phyloP scores from a whole-genome alignment of 192 early-diverging fungal species.

The Backusella sp. region DNA sequence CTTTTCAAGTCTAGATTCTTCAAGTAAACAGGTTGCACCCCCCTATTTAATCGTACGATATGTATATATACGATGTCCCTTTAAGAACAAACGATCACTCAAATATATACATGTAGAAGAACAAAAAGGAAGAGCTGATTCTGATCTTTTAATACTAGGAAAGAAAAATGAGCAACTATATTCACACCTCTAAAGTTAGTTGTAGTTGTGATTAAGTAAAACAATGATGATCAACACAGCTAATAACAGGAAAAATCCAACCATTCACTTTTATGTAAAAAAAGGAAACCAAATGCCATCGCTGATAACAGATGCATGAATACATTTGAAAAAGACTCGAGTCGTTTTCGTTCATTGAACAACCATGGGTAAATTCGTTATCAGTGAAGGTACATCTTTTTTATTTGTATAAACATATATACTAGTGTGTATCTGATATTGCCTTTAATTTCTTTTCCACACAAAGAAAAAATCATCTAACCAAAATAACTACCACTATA shows the following conservation, averaged over 20 bases:
- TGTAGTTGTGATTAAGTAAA: not conserved
- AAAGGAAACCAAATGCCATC: not conserved
- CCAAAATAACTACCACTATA: not conserved
- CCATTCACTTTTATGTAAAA: not conserved
- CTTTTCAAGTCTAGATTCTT: not conserved
- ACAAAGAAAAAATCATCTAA: not conserved
- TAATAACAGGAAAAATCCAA: not conserved
- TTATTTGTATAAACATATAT: not conserved
- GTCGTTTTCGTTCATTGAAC: not conserved
- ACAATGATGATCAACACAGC: not conserved
- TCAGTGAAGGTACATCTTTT: not conserved
- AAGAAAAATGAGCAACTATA: not conserved
- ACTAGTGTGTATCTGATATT: not conserved
- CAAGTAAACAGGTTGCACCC: not conserved
- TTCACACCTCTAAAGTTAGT: too few species aligned
- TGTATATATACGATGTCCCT: not conserved
- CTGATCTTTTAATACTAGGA: not conserved
- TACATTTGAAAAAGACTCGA: not conserved
- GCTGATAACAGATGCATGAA: not conserved
- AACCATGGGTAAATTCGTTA: too few species aligned
- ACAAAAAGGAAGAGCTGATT: not conserved
- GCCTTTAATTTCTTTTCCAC: too few species aligned
- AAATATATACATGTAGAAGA: not conserved
- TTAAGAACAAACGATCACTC: not conserved
- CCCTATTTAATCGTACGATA: not conserved